Percentiles rank a stretch among this genome's conserved stretches.
Conservation (phyloP, 1,284 basidiomycete genomes). For the Cryptococcus wingfieldii region DNA sequence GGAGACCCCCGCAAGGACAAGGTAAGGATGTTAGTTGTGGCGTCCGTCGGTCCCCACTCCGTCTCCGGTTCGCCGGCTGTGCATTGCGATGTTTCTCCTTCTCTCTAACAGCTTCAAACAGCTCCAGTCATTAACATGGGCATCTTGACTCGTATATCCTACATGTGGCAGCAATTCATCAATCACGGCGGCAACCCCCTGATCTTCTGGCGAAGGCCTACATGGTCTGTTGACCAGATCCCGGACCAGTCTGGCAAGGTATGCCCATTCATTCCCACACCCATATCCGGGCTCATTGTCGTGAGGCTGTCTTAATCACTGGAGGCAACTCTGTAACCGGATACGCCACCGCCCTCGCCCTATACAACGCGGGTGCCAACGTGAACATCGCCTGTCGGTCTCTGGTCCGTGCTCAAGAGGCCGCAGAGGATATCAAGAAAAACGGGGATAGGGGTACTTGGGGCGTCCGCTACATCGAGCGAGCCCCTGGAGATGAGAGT, state of each 20-base stretch:
- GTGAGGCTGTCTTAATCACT: constrained; percentile 40
- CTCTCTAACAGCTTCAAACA: too few species aligned
- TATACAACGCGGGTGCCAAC: constrained; percentile 58
- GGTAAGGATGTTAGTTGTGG: too few species aligned
- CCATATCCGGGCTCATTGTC: neutral
- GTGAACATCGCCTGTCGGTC: neutral
- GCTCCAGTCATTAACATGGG: too few species aligned
- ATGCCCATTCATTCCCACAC: neutral
- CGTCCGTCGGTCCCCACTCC: too few species aligned
- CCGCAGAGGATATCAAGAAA: neutral
- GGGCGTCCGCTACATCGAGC: neutral
- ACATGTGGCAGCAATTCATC: constrained; percentile 2
- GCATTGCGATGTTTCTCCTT: too few species aligned
- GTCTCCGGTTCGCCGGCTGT: too few species aligned
- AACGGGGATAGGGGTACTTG: neutral
- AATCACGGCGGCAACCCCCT: constrained; percentile 25
- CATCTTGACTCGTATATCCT: too few species aligned
- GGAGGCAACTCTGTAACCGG: constrained; percentile 42
- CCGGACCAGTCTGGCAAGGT: constrained; percentile 56
- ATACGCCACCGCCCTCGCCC: constrained; percentile 40
- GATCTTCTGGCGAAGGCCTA: constrained; percentile 51
- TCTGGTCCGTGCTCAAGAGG: neutral
- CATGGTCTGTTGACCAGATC: constrained; percentile 53
- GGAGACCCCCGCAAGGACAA: too few species aligned
- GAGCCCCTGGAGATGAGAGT: constrained; percentile 42